Evolutionary conservation across 2,329 filamentous ascomycete species (phyloP).

Genomic region (Aspergillus ochraceoroseus): DNA sequence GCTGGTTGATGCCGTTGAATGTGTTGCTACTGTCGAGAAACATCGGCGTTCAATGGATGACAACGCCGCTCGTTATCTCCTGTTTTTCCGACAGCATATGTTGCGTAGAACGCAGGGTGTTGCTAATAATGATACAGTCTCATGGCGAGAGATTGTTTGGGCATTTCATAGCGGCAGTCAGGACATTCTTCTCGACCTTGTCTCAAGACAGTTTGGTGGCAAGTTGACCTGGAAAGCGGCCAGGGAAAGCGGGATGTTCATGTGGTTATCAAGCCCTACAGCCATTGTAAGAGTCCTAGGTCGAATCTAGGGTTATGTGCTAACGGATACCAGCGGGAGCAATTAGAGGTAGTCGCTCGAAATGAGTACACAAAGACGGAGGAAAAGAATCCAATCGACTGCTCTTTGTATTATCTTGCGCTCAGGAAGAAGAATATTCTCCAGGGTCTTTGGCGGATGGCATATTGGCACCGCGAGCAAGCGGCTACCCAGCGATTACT

Average conservation of each 20-base stretch:
- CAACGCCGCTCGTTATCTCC: slow-evolving; percentile 79
- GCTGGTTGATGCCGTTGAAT: slow-evolving; percentile 77
- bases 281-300: slow-evolving; percentile 59
- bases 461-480: slow-evolving; percentile 83
- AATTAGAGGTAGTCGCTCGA: slow-evolving; percentile 85
- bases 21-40: slow-evolving; percentile 74
- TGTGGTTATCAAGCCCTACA: slow-evolving; percentile 79
- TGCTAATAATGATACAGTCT: slow-evolving; percentile 55
- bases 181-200: slow-evolving; percentile 81
- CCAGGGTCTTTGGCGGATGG: slow-evolving; percentile 91
- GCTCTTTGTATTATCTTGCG: slow-evolving; percentile 85
- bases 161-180: slow-evolving; percentile 56
- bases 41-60: slow-evolving; percentile 85
- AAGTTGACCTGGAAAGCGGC: slow-evolving; percentile 81
- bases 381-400: slow-evolving; percentile 83
- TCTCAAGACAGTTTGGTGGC: slow-evolving; percentile 72
- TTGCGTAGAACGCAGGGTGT: slow-evolving; percentile 62
- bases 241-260: slow-evolving; percentile 80
- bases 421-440: slow-evolving; percentile 86
- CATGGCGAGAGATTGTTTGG: slow-evolving; percentile 51
- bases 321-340: slow-evolving; percentile 52
- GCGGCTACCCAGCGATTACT: slow-evolving; percentile 70
- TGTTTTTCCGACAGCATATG: slow-evolving; percentile 79
- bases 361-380: slow-evolving; percentile 90
- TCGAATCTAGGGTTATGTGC: slow-evolving; percentile 3